Conservation (phyloP, 176 grass and related monocot species). For the Oryza brachyantha region DNA sequence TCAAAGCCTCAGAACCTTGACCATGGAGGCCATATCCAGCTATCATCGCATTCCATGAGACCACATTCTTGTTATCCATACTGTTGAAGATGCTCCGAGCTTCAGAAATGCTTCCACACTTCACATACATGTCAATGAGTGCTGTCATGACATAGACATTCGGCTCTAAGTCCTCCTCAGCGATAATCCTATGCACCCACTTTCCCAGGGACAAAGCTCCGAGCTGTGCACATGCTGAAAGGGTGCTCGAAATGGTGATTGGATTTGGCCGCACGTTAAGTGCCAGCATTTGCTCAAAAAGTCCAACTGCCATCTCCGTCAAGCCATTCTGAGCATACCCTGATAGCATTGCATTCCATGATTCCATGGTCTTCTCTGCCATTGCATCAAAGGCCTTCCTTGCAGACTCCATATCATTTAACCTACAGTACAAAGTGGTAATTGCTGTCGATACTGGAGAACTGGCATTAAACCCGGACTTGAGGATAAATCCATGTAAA, state of each 20-base stretch:
- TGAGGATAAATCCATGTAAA: constrained; percentile 47
- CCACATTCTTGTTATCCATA: constrained; percentile 68
- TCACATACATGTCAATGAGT: constrained; percentile 76
- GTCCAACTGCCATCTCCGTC: constrained; percentile 51
- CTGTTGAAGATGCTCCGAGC: constrained; percentile 63
- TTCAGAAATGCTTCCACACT: constrained; percentile 69
- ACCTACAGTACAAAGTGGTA: constrained; percentile 62
- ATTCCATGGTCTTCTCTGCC: constrained; percentile 61
- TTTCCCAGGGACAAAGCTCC: constrained; percentile 67
- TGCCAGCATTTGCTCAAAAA: constrained; percentile 70
- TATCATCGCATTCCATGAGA: constrained; percentile 85
- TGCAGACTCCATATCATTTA: constrained; percentile 65
- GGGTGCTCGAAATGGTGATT: constrained; percentile 53
- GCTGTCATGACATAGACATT: constrained; percentile 65
- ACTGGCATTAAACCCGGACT: constrained; percentile 50
- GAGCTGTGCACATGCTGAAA: constrained; percentile 86
- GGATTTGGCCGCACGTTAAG: constrained; percentile 63
- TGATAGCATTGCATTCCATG: constrained; percentile 91
- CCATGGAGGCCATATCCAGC: constrained; percentile 83
- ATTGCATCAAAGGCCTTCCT: constrained; percentile 68
- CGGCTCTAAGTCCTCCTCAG: constrained; percentile 52
- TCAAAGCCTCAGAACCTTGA: constrained; percentile 60
- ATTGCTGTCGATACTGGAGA: constrained; percentile 59
- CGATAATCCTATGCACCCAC: constrained; percentile 61
- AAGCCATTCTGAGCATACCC: constrained; percentile 70